phyloP scores from a whole-genome alignment of 495 filamentous ascomycete genomes.

The Astrothelium subdiscretum region DNA sequence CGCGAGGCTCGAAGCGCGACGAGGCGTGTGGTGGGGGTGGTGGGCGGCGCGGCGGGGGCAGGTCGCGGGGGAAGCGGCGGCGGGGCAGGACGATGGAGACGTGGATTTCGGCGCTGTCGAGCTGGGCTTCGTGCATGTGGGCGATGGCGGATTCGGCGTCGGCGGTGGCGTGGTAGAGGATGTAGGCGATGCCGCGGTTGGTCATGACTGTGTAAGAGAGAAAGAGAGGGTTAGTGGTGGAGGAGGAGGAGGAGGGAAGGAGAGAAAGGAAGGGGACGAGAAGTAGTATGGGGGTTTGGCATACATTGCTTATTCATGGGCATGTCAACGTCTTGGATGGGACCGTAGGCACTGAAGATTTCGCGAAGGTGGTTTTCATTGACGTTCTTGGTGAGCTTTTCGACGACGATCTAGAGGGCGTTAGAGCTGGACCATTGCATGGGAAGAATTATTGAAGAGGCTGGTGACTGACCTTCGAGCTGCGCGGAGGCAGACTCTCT shows the following conservation, averaged over 20 bases:
- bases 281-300: background rate
- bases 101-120: constrained; percentile 78
- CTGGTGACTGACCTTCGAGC: constrained; percentile 1
- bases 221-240: constrained; percentile 3
- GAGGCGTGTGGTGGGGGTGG: constrained; percentile 12
- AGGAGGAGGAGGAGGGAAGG: background rate
- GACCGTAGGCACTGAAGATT: constrained; percentile 83
- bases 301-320: constrained; percentile 81
- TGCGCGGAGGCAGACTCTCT: background rate
- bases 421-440: background rate
- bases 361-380: constrained; percentile 78
- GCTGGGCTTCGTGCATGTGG: constrained; percentile 95
- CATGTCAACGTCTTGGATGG: constrained; percentile 75
- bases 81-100: constrained; percentile 91
- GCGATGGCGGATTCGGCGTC: constrained; percentile 84
- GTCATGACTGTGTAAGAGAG: constrained; percentile 51
- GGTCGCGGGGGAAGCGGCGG: constrained; percentile 37
- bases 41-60: constrained; percentile 16
- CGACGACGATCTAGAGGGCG: constrained; percentile 68
- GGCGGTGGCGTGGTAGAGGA: constrained; percentile 63
- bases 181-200: constrained; percentile 91
- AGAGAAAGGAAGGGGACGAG: background rate
- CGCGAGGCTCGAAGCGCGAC: constrained; percentile 3
- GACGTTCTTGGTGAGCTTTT: constrained; percentile 93
- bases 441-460: background rate